Base-by-base conservation (phyloP, 805 yeast genomes). In the Ogataea angusta region DNA sequence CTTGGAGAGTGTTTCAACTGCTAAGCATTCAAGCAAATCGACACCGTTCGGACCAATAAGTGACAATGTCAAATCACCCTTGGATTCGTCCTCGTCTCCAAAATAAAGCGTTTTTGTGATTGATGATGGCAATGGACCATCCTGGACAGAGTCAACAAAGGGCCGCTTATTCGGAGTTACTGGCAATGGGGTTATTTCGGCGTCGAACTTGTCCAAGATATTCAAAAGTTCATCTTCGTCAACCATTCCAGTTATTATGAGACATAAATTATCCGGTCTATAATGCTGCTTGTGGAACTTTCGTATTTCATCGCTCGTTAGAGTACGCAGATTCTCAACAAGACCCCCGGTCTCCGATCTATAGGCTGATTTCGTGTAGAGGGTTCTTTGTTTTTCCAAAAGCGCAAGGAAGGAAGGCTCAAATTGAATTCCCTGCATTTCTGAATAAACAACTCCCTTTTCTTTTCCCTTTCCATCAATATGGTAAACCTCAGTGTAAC, bases 371-470 rank as follows among this genome's bases (percentile, higher is more conserved):
- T 70, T 68, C 10, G 68, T 58, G 47, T 73, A 84, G 52, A 85
- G 53, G 0, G 74, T 54, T 53, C 80, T 73, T 55, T 80, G 85
- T 46, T 79, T 65, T 38, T 77, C 78, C 47, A 85, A 67, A 50
- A 72, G 75, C 2, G 82, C 59, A 10, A 82, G 65, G 48, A 83
- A 84, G 77, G 81, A 80, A 12, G 90, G 75, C 47, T 83, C 85
- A 53, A 78, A 78, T 61, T 89, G 95, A 42, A 85, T 80, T 19
- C 89, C 97, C 57, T 87, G 96, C 98, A 93, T 93, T 65, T 93
- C 99, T 38, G 95, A 83, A 59, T 85, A 93, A 3, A 93, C 98
- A 22, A 93, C 99, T 52, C 99, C 99, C 59, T 88, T 88, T 52
- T 93, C 99, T 49, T 83, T 79, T 23, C 85, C 95, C 7, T 78